These are phyloP conservation scores for Botrytis hyacinthi DNA, from an alignment of 2,329 filamentous ascomycete species.

Conservation along the genomic window DNA sequence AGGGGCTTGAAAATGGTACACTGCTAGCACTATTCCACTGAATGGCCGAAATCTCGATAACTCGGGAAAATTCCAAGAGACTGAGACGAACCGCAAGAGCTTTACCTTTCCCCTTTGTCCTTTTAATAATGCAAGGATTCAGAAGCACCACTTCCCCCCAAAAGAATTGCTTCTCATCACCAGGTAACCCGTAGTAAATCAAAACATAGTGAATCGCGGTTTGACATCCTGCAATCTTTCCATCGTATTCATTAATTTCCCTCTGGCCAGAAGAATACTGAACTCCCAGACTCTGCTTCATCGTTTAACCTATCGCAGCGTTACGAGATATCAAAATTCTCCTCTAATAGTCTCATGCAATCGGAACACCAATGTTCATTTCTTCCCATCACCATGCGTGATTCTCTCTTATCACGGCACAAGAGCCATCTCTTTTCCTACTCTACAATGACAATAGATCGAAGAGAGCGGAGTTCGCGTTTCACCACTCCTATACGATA, in stretches of 20 bases:
- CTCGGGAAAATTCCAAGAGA: fast-evolving
- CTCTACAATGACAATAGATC: neutral
- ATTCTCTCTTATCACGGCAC: neutral
- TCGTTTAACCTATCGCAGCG: neutral
- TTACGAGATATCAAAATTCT: neutral
- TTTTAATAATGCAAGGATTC: neutral
- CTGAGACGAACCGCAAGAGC: neutral
- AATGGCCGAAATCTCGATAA: neutral
- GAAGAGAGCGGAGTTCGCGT: neutral
- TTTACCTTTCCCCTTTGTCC: neutral
- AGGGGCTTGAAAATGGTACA: neutral
- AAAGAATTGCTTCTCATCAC: neutral
- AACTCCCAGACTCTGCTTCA: neutral
- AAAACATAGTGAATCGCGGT: neutral
- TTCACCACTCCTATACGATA: neutral
- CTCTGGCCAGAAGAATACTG: neutral
- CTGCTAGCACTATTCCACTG: neutral
- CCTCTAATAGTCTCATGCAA: neutral
- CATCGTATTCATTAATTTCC: neutral
- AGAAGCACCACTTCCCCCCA: neutral
- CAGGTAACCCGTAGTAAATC: neutral
- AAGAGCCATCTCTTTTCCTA: neutral
- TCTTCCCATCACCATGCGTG: neutral
- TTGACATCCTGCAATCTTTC: neutral
- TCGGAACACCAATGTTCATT: neutral